phyloP scores from a whole-genome alignment of 345 rosid genomes.

The Citropsis articulata region DNA sequence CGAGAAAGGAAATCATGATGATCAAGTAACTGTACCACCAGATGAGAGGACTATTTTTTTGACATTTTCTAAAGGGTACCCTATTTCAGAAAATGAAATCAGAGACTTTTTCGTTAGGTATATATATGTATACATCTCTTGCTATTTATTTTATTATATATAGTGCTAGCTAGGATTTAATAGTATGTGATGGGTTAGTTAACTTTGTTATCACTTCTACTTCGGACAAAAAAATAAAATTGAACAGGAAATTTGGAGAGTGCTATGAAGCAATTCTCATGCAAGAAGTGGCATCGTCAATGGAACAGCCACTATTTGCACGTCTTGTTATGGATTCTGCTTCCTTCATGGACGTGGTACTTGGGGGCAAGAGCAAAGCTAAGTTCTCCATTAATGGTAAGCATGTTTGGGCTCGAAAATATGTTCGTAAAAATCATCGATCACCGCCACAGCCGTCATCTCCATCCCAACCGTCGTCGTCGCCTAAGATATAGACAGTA shows the following conservation, averaged over 20 bases:
- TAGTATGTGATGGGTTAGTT: not conserved
- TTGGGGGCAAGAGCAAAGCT: conserved; percentile 32
- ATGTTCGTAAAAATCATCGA: not conserved
- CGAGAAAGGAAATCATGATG: not conserved
- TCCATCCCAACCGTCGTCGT: not conserved
- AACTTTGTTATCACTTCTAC: too few species aligned
- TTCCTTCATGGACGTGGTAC: conserved; percentile 23
- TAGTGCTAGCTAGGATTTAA: too few species aligned
- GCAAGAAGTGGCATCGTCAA: conserved; percentile 38
- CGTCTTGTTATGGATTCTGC: conserved; percentile 41
- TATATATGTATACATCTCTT: not conserved
- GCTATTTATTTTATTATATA: too few species aligned
- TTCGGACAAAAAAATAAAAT: too few species aligned
- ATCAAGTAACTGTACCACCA: not conserved
- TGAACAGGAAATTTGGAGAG: conserved; percentile 50
- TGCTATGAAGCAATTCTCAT: conserved; percentile 45
- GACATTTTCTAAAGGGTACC: conserved; percentile 77
- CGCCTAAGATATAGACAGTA: not conserved
- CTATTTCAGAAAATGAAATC: conserved; percentile 52
- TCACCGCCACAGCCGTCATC: not conserved
- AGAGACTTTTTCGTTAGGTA: conserved; percentile 53
- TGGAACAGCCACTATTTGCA: conserved; percentile 52
- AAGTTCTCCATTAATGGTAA: conserved; percentile 71
- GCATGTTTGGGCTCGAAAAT: conserved; percentile 57
- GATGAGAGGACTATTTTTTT: conserved; percentile 65